phyloP scores from a whole-genome alignment of 1,284 basidiomycete genomes.

The Cryptococcus neoformans region DNA sequence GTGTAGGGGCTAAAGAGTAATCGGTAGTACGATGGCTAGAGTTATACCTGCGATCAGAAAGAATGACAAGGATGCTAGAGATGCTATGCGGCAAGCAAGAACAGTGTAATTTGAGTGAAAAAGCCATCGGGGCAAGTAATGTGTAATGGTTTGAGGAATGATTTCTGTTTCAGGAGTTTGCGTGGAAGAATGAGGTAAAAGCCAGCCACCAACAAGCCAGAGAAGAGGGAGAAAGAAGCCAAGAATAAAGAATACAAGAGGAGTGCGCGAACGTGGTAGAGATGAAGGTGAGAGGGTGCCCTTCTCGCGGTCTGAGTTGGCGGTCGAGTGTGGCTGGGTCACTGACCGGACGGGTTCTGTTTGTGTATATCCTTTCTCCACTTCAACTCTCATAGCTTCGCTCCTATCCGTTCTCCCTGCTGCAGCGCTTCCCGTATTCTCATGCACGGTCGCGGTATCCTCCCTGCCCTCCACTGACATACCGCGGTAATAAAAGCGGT shows the following conservation, averaged over 20 bases:
- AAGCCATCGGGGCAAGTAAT: neutral
- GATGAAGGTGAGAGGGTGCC: neutral
- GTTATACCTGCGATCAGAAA: neutral
- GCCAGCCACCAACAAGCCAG: conserved; percentile 17
- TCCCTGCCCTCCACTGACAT: conserved; percentile 3
- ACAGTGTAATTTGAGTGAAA: neutral
- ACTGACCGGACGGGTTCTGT: neutral
- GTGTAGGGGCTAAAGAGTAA: neutral
- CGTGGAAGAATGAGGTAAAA: neutral
- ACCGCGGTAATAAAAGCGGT: conserved; percentile 14
- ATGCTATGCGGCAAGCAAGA: neutral
- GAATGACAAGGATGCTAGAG: neutral
- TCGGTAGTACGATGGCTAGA: neutral
- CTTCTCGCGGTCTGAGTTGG: conserved; percentile 8
- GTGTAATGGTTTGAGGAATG: neutral
- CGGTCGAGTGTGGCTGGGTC: neutral
- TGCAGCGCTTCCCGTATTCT: neutral
- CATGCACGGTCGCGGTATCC: neutral
- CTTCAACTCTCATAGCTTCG: too few species aligned
- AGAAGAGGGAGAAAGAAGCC: conserved; percentile 12
- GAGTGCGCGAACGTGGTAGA: neutral
- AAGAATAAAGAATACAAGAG: conserved; percentile 11
- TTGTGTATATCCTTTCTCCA: neutral
- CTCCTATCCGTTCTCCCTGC: too few species aligned
- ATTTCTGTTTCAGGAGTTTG: neutral